Percentiles rank a stretch among this genome's conserved stretches.
Evolutionary conservation across 2,329 filamentous ascomycete genomes (phyloP).

Genomic region (Fusarium phyllophilum): DNA sequence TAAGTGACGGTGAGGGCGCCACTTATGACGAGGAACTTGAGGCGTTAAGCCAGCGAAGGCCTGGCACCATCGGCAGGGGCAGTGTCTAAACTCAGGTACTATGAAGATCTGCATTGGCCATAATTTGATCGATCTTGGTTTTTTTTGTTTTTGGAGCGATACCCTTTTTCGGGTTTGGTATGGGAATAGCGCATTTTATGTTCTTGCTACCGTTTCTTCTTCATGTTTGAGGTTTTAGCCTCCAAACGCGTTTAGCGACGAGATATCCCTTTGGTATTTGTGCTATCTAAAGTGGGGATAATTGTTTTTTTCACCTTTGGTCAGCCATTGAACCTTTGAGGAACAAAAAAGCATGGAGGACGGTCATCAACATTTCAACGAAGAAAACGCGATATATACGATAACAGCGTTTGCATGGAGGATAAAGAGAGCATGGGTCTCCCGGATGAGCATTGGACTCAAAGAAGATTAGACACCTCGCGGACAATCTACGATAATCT

Average conservation of each 20-base stretch:
- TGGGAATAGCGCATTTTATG: constrained; percentile 34
- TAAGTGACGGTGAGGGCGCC: constrained; percentile 60
- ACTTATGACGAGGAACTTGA: constrained; percentile 58
- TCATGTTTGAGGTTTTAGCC: constrained; percentile 25
- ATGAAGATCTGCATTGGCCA: not conserved
- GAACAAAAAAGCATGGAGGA: constrained; percentile 2
- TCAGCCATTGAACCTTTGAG: constrained; percentile 15
- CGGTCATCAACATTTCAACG: constrained; percentile 23
- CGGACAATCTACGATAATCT: constrained; percentile 16
- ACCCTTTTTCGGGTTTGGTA: constrained; percentile 30
- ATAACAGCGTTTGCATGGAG: constrained; percentile 30
- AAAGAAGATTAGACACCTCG: constrained; percentile 24
- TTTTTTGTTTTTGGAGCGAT: constrained; percentile 14
- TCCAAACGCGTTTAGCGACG: constrained; percentile 32
- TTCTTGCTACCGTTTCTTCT: constrained; percentile 7
- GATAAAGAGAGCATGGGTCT: not conserved
- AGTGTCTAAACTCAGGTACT: constrained; percentile 51
- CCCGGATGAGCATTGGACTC: constrained; percentile 9
- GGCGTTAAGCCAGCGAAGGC: constrained; percentile 44
- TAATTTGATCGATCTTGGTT: not conserved
- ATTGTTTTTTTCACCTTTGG: not conserved
- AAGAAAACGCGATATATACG: constrained; percentile 33
- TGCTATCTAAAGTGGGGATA: constrained; percentile 17
- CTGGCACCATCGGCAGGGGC: constrained; percentile 55
- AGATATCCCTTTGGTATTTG: constrained; percentile 27